Base-by-base conservation (phyloP, 768 basidiomycete species). In the Termitomyces sp. region DNA sequence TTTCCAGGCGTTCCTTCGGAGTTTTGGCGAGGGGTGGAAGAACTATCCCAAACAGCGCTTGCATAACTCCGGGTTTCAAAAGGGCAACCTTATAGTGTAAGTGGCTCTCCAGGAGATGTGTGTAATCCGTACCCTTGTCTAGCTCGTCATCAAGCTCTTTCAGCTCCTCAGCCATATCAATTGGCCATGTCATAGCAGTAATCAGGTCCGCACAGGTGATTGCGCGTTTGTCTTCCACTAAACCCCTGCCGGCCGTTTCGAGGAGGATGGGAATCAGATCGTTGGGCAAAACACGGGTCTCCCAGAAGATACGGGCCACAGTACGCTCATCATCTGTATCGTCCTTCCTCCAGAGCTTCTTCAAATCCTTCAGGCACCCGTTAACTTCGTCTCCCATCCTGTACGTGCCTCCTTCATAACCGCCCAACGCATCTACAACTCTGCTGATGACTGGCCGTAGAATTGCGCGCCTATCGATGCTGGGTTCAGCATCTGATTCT, bases 131-230 rank as follows among this genome's bases (percentile, higher is more conserved):
- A 17, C 86, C 84, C 58, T 81, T 83, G 70, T 91, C 90, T 19
- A 83, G 62, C 39, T 88, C 90, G 43, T 94, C 90, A 66, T 89
- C 87, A 53, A 98, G 83, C 66, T 98, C 97, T 64, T 89, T 90
- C 60, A 99, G 77, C 71, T 98, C 97, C 64, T 92, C 90, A 0
- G 93, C 90, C 60, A 98, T 77, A 70, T 98, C 92, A 53, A 99
- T 96, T 0, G 97, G 97, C 97, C 97, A 99, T 1, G 96, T 98
- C 91, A 99, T 91, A 0, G 95, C 94, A 0, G 93, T 91, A 68
- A 98, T 86, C 23, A 99, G 76, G 67, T 98, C 97, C 8, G 85
- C 87, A 60, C 87, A 89, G 0, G 86, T 83, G 27, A 96, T 80
- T 0, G 91, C 92, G 47, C 90, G 78, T 63, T 87, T 89, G 70